Evolutionary conservation across 768 basidiomycete species (phyloP), one percentile per base, ranked within the genome.

Genomic region (Lyophyllum semitale): DNA sequence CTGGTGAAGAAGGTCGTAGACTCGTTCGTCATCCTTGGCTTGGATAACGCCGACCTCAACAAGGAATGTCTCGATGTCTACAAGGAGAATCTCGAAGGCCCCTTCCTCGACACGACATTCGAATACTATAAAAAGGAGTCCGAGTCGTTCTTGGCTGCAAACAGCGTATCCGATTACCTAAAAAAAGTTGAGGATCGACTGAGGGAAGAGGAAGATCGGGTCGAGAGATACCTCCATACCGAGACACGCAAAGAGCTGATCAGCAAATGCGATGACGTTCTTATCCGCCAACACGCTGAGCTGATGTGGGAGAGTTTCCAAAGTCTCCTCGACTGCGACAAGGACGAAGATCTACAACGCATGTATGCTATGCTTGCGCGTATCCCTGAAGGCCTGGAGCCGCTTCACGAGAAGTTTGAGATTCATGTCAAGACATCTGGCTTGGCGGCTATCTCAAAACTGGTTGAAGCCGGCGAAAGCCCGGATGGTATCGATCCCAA

Each of bases 1-100:
- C 81, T 98, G 18, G 85, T 98, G 62, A 98, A 98, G 77, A 94
- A 93, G 70, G 93, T 97, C 65, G 89, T 99, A 59, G 95, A 98
- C 64, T 95, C 93, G n/a, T 93, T 98, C 66, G 90, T 98, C 32
- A 96, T 95, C 1, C 84, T 98, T 38, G 97, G 97, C 49, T 77
- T 98, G 35, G 95, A 99, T 68, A 91, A 89, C 64, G 75, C 82
- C 51, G 95, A 98, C 72, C 86, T 89, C 68, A 93, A 94, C 80
- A 94, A 95, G 63, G 89, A 91, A 57, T 94, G 93, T 53, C 86
- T 98, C 42, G 97, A 98, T 57, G 88, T 98, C 33, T 99, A 98
- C 82, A 88, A 86, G 69, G 89, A 93, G 53, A 89, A 95, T 66
- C 92, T 98, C 70, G 95, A 98, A 71, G 74, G 72, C 0, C 89